Percentiles rank a stretch among this genome's conserved stretches.
These are phyloP conservation scores for Vitis rotundifolia DNA, from an alignment of 164 flowering plant species.

Conservation along the genomic window DNA sequence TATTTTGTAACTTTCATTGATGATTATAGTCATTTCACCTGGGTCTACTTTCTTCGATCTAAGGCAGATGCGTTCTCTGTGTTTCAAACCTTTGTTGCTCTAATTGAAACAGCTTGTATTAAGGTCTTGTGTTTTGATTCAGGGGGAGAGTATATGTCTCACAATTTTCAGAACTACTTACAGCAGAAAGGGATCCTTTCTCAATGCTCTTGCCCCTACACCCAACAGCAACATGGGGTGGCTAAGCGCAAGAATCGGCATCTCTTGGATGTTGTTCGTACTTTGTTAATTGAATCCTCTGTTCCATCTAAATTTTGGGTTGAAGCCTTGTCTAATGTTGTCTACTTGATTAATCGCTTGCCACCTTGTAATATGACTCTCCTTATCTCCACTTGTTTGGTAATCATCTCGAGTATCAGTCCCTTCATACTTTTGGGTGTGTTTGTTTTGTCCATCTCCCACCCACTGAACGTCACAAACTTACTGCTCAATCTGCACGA, in stretches of 20 bases:
- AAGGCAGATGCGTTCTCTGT: constrained; percentile 2
- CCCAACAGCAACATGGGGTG: constrained; percentile 14
- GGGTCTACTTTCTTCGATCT: constrained; percentile 3
- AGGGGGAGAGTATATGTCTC: constrained; percentile 1
- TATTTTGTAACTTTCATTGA: neutral
- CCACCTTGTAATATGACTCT: constrained; percentile 3
- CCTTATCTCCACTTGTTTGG: constrained; percentile 1
- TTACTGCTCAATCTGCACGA: constrained; percentile 3
- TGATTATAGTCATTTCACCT: neutral
- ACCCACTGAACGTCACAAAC: constrained; percentile 6
- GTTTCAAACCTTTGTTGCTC: neutral
- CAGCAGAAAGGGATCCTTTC: constrained; percentile 10
- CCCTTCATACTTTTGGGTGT: constrained; percentile 5
- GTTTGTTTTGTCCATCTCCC: constrained; percentile 18
- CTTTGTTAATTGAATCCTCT: constrained; percentile 4
- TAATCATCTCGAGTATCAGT: constrained; percentile 8
- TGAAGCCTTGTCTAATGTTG: constrained; percentile 8
- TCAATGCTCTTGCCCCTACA: constrained; percentile 11
- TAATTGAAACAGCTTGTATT: neutral
- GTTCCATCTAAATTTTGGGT: constrained; percentile 15
- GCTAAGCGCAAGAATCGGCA: constrained; percentile 12
- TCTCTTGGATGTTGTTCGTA: constrained; percentile 12
- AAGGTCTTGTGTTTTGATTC: neutral
- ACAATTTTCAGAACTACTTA: neutral
- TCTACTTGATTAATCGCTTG: constrained; percentile 5